Evolutionary conservation across 139 green algal genomes (phyloP).

Genomic region (Mesotaenium endlicherianum): DNA sequence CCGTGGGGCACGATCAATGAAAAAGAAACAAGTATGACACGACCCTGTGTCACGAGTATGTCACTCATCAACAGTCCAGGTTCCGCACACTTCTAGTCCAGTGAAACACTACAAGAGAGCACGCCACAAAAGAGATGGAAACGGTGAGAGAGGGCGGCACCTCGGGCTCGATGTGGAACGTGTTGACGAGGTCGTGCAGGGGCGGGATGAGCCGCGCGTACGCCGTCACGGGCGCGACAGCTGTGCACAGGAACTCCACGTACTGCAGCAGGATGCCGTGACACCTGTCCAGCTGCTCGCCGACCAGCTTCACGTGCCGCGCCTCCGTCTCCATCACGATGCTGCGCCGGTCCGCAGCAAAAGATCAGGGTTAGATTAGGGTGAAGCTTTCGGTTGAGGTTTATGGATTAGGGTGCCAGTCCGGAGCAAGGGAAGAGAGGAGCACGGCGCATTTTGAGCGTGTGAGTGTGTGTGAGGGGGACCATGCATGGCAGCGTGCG

Average conservation of each 20-base stretch:
- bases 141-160: constrained; percentile 19
- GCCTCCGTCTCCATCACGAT: constrained; percentile 61
- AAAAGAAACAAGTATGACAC: too few relatives aligned
- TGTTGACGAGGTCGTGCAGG: constrained; percentile 55
- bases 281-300: constrained; percentile 78
- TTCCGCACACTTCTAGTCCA: too few relatives aligned
- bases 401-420: too few relatives aligned
- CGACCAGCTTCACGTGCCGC: constrained; percentile 77
- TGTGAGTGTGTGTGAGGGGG: too few relatives aligned
- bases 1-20: too few relatives aligned
- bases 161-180: constrained; percentile 71
- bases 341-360: too few relatives aligned
- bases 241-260: constrained; percentile 65
- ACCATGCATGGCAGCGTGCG: too few relatives aligned
- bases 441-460: too few relatives aligned
- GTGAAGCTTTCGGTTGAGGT: too few relatives aligned
- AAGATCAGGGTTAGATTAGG: neutral
- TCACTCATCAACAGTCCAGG: too few relatives aligned
- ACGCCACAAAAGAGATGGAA: neutral
- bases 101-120: neutral
- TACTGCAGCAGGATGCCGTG: constrained; percentile 71
- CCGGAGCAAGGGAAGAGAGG: too few relatives aligned
- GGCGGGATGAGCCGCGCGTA: constrained; percentile 60
- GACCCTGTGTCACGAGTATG: too few relatives aligned
- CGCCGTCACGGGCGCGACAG: constrained; percentile 44